Evolutionary conservation across 2,329 filamentous ascomycete genomes (phyloP).

Genomic region (Fusarium sambucinum): DNA sequence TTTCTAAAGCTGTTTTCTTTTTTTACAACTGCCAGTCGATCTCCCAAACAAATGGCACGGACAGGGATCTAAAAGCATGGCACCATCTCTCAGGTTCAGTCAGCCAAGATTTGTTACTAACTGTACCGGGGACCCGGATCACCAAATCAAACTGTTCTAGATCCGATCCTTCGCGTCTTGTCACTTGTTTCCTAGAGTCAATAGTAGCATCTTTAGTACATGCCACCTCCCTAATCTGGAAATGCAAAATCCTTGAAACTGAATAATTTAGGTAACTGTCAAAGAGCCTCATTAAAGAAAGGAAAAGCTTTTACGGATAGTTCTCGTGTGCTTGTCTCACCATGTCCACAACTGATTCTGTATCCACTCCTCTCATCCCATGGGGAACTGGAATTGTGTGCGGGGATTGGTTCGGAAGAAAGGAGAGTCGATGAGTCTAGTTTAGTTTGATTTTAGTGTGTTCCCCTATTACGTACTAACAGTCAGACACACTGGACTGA

Average conservation of each 20-base stretch:
- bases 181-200: not conserved
- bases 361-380: constrained; percentile 23
- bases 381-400: constrained; percentile 29
- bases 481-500: constrained; percentile 2
- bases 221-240: constrained; percentile 21
- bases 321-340: constrained; percentile 25
- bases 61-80: not conserved
- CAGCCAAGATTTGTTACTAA: not conserved
- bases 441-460: constrained; percentile 2
- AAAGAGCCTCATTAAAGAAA: constrained; percentile 27
- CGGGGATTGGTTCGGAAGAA: constrained; percentile 32
- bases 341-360: not conserved
- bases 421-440: not conserved
- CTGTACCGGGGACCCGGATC: constrained; percentile 3
- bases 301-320: not conserved
- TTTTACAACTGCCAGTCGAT: constrained; percentile 8
- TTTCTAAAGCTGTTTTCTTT: not conserved
- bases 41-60: constrained; percentile 5
- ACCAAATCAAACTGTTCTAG: not conserved
- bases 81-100: not conserved
- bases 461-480: constrained; percentile 24
- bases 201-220: not conserved
- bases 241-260: constrained; percentile 7
- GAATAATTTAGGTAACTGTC: constrained; percentile 33
- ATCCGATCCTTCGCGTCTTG: constrained; percentile 27